phyloP scores from a whole-genome alignment of 1,284 basidiomycete species.

The Puccinia novopanici region DNA sequence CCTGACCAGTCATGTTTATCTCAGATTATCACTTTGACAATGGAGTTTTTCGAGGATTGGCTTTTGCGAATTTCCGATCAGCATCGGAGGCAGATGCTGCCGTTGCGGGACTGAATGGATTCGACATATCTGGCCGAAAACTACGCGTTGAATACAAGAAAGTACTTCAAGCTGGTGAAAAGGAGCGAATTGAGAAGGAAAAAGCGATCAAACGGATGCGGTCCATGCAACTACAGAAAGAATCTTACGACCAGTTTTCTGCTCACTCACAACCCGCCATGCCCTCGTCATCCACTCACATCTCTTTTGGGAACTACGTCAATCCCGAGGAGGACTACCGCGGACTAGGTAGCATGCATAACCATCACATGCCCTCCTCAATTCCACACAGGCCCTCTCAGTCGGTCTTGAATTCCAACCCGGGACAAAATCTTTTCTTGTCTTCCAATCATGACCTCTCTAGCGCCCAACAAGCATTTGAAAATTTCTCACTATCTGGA shows the following conservation, averaged over 20 bases:
- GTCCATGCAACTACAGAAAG: conserved; percentile 76
- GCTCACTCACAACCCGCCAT: not conserved
- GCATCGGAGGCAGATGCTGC: conserved; percentile 89
- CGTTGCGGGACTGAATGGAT: conserved; percentile 86
- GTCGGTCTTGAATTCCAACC: conserved; percentile 17
- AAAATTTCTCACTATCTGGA: conserved; percentile 64
- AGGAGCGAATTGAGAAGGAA: conserved; percentile 97
- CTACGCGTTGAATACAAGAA: conserved; percentile 99
- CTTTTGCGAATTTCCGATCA: conserved; percentile 96
- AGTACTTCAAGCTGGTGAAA: conserved; percentile 96
- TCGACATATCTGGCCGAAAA: conserved; percentile 94
- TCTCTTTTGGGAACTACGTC: conserved; percentile 14
- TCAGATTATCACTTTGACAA: conserved; percentile 71
- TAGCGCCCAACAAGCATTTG: conserved; percentile 61
- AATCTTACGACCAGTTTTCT: conserved; percentile 36
- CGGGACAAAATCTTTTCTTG: not conserved
- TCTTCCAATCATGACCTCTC: not conserved
- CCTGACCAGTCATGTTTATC: not conserved
- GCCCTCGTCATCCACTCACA: conserved; percentile 20
- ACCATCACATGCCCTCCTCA: conserved; percentile 11
- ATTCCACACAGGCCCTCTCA: not conserved
- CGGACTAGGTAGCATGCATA: not conserved
- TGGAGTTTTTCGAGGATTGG: conserved; percentile 93
- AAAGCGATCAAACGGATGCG: conserved; percentile 98
- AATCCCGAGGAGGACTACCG: conserved; percentile 10